Base-by-base conservation (phyloP, 2,329 filamentous ascomycete species). In the Sporothrix protearum region DNA sequence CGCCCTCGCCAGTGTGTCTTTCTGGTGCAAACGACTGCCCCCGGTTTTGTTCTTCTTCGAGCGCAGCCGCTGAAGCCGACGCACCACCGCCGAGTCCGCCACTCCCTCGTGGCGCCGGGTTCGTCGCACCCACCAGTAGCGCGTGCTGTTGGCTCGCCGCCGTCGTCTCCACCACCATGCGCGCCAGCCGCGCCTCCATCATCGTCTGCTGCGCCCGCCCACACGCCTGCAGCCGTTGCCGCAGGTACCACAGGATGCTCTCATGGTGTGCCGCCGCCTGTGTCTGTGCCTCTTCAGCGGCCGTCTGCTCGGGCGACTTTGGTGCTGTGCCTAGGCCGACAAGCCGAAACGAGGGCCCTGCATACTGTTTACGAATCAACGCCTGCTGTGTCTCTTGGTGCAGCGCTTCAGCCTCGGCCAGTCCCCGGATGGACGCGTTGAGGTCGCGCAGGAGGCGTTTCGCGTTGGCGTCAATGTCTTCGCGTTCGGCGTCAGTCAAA, bases 121-220 rank as follows among this genome's bases (percentile, higher is more conserved):
- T 36, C 28, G 67, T 49, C 36, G 57, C n/a, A 9, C 42, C 53
- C 39, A 61, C 68, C 30, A 53, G 19, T 30, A 66, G 42, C 22
- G 55, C 66, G 5, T 28, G 61, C 45, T 14, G 61, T 22, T 9
- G 69, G 33, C 64, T 67, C 36, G 70, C 64, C 36, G 70, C 36
- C 66, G 71, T 55, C 36, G 72, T 94, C 87, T 92, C 96, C 82
- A 98, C 94, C 80, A 95, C 86, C 79, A 96, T 93, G 70, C 96
- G 85, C 77, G 89, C 89, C 75, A 98, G 84, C 76, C 96, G 84
- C 77, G 92, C 92, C 82, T 97, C 94, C 86, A 98, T 97, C 93
- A 98, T 97, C 68, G 87, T 87, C 76, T 93, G 89, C 83, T 98
- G 95, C 74, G 91, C 89, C 76, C 88, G 86, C 55, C 92, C 91